phyloP scores from a whole-genome alignment of 139 green algal genomes.

The Ettlia oleoabundans region DNA sequence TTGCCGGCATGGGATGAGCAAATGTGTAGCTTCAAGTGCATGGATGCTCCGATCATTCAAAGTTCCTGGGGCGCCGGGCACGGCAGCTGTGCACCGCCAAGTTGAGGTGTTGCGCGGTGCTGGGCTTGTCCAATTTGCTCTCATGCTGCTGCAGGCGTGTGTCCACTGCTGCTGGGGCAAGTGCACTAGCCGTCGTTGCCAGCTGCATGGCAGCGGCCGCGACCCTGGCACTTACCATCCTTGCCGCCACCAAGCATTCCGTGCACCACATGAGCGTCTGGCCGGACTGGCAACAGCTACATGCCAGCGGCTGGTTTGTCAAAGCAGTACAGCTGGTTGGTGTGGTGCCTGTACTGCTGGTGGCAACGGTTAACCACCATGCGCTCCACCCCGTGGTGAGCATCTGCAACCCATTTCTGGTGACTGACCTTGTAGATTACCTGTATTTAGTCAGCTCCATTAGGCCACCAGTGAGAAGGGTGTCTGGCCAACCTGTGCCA shows the following conservation, averaged over 20 bases:
- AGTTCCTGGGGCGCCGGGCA: no score
- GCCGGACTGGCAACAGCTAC: not conserved
- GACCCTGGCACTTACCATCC: not conserved
- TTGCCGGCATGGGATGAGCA: not conserved
- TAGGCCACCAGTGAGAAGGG: no score
- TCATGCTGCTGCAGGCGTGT: not conserved
- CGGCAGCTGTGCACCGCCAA: not conserved
- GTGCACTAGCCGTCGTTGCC: not conserved
- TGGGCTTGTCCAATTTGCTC: no score
- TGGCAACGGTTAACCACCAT: not conserved
- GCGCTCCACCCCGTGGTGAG: constrained; percentile 1
- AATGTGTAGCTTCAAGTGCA: no score
- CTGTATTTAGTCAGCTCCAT: no score
- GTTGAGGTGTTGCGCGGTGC: no score
- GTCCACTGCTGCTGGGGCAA: not conserved
- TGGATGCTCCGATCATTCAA: no score
- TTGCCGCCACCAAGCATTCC: not conserved
- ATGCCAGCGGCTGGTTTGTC: not conserved
- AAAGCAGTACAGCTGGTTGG: not conserved
- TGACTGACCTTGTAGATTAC: no score
- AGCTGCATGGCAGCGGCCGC: not conserved
- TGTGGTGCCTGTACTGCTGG: not conserved
- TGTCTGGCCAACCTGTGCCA: no score
- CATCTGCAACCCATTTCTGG: no score
- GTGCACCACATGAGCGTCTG: not conserved